These are phyloP conservation scores for Pelargonium australe DNA, from an alignment of 441 rosid genomes.

Conservation along the genomic window DNA sequence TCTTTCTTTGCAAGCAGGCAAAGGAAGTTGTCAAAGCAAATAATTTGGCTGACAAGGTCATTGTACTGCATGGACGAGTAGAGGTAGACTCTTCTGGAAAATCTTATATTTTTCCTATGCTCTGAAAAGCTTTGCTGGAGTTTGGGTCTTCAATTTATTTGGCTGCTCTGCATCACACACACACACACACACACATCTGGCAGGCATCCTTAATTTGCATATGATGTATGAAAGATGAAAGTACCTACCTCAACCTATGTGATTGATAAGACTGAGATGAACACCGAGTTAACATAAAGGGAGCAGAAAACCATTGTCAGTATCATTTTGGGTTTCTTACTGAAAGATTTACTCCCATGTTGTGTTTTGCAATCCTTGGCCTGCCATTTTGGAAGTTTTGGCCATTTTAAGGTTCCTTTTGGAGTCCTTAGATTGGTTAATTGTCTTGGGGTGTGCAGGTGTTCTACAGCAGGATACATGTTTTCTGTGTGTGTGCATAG, in stretches of 20 bases:
- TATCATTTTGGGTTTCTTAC: background rate
- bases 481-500: background rate
- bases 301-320: background rate
- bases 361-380: background rate
- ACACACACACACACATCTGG: background rate
- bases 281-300: background rate
- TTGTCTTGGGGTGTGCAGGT: background rate
- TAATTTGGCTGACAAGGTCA: constrained; percentile 66
- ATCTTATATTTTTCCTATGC: constrained; percentile 9
- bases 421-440: background rate
- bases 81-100: constrained; percentile 52
- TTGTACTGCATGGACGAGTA: constrained; percentile 88
- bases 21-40: constrained; percentile 95
- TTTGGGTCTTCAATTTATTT: constrained; percentile 12
- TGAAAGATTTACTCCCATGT: background rate
- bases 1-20: constrained; percentile 45
- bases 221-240: background rate
- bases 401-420: background rate
- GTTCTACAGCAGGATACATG: background rate
- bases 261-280: constrained; percentile 1
- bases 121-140: constrained; percentile 1
- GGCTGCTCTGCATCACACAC: background rate
- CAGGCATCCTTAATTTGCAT: background rate
- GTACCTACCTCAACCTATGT: background rate
- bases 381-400: background rate